Evolutionary conservation across 179 eudicot species (phyloP), one percentile per base, ranked within the genome.

Genomic region (Actinidia chinensis): DNA sequence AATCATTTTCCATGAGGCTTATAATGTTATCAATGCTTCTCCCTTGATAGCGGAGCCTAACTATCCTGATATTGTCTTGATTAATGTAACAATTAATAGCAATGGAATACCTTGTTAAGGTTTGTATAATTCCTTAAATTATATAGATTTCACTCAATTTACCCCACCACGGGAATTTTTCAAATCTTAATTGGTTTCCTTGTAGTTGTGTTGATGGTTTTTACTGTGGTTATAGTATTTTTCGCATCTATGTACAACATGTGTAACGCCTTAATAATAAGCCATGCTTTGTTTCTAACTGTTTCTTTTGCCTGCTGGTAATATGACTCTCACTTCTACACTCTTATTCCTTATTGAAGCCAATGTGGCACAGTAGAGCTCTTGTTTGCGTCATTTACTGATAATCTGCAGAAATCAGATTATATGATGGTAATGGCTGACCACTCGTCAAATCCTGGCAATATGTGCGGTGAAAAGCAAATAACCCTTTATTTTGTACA

Each of bases 1-100:
- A 97, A 80, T 86, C 77, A 92, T 95, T 63, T 95, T 95, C 76
- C 90, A 76, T 33, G 98, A 95, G 88, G 96, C 95, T 55, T 76
- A 84, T 77, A 82, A 86, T 79, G 40, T 36, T 36, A 36, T 36
- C n/a, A 36, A 3, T 36, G 79, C 85, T 69, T 71, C 73, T 68
- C 79, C 46, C 84, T 91, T 74, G 87, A 86, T 75, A n/a, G 85
- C 79, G 78, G 97, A 86, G 80, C 91, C 90, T 76, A 93, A 90
- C 80, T 85, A 81, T 77, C 87, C 80, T 81, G 92, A 93, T 80
- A 79, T 91, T 79, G 83, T 93, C 81, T 79, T 82, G 76, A 82
- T 95, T 54, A 87, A 86, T 84, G 75, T 69, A 54, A 78, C 79
- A 60, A 74, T 54, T 73, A 72, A 78, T 71, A 83, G 89, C 71